phyloP scores from a whole-genome alignment of 495 filamentous ascomycete species.

The Acidomyces sp. region DNA sequence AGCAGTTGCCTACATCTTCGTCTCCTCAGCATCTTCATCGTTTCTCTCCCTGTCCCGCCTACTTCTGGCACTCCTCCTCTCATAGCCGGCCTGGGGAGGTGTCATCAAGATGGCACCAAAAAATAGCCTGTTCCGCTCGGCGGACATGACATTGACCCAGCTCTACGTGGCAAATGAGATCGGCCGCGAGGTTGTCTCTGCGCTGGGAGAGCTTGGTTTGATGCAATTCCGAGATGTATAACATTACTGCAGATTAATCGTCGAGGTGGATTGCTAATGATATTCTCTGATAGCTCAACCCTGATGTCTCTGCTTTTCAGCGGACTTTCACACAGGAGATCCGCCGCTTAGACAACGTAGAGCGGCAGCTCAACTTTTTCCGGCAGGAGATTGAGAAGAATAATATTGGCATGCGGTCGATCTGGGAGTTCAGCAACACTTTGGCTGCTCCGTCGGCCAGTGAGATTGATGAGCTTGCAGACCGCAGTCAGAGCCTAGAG shows the following conservation, averaged over 20 bases:
- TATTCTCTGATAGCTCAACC: constrained; percentile 89
- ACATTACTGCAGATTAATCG: too few relatives aligned
- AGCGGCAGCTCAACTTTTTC: constrained; percentile 93
- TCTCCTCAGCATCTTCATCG: too few relatives aligned
- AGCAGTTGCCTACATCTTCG: too few relatives aligned
- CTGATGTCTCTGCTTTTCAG: constrained; percentile 85
- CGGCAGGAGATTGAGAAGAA: constrained; percentile 88
- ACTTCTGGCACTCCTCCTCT: too few relatives aligned
- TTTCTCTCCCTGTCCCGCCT: too few relatives aligned
- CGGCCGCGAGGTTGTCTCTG: constrained; percentile 91
- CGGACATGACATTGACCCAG: constrained; percentile 99
- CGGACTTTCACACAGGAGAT: constrained; percentile 97
- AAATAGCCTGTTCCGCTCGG: constrained; percentile 97
- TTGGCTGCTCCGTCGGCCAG: constrained; percentile 75
- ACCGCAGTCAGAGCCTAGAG: constrained; percentile 82
- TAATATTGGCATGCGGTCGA: constrained; percentile 63
- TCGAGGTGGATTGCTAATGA: too few relatives aligned
- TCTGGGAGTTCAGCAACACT: constrained; percentile 69
- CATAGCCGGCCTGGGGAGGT: neutral
- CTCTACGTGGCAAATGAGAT: constrained; percentile 98
- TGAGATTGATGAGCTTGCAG: constrained; percentile 90
- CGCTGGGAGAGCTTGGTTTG: constrained; percentile 85
- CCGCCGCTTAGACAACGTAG: constrained; percentile 90
- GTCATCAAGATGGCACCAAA: constrained; percentile 40
- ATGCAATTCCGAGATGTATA: constrained; percentile 97